Conservation (phyloP, 2,329 filamentous ascomycete species). For the Cercospora sp. region DNA sequence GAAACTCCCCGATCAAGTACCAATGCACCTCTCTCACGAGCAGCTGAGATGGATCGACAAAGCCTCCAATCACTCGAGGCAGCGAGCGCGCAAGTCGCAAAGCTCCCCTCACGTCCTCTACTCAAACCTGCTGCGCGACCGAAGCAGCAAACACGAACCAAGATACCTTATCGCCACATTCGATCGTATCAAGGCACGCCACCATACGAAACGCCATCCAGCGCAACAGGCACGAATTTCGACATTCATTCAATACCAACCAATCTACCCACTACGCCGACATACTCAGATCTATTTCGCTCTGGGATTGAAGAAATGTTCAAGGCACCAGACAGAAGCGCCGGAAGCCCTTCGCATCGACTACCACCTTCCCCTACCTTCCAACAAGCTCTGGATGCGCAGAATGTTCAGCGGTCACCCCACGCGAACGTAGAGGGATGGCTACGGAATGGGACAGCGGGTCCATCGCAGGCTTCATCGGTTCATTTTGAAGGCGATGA, state of each 20-base stretch:
- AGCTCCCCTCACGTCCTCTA: not conserved
- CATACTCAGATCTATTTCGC: constrained; percentile 4
- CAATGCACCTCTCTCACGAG: not conserved
- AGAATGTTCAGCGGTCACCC: not conserved
- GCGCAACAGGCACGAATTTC: not conserved
- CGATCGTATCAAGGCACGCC: not conserved
- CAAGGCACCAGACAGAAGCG: not conserved
- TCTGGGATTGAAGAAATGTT: not conserved
- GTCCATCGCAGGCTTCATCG: not conserved
- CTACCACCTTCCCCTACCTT: not conserved
- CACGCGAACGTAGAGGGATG: not conserved
- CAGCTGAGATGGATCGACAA: not conserved
- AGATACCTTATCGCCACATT: not conserved
- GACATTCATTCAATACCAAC: not conserved
- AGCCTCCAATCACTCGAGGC: constrained; percentile 2
- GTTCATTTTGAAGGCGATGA: not conserved
- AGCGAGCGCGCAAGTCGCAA: not conserved
- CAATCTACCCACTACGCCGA: constrained; percentile 1
- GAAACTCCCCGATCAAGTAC: not conserved
- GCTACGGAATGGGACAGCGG: not conserved
- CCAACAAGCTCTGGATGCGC: not conserved
- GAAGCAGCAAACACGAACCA: not conserved
- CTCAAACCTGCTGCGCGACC: not conserved
- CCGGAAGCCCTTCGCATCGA: not conserved
- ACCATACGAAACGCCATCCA: not conserved